phyloP scores from a whole-genome alignment of 139 green algal genomes.

The Chloropicon primus region DNA sequence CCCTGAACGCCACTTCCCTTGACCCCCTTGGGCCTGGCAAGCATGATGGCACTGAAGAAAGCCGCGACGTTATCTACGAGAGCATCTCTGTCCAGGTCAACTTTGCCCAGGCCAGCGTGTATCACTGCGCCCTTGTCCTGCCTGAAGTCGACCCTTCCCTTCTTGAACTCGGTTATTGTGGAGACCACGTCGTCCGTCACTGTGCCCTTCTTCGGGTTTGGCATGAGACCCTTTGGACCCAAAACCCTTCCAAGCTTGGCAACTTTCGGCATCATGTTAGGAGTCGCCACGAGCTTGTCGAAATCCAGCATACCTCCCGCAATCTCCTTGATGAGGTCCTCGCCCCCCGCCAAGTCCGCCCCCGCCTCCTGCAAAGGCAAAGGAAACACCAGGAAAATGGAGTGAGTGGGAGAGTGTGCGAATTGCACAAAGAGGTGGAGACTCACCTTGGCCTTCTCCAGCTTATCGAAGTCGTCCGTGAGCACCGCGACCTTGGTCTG shows the following conservation, averaged over 20 bases:
- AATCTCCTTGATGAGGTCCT: not conserved
- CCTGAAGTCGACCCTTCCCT: not conserved
- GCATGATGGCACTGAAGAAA: not conserved
- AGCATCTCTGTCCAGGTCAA: not conserved
- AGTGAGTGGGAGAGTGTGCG: too few relatives aligned
- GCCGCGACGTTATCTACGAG: not conserved
- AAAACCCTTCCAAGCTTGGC: not conserved
- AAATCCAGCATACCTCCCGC: too few relatives aligned
- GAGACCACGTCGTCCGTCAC: not conserved
- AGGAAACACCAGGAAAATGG: too few relatives aligned
- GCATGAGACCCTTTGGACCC: not conserved
- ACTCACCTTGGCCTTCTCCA: constrained; percentile 10
- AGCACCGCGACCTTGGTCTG: constrained; percentile 3
- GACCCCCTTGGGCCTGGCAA: not conserved
- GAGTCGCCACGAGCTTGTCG: not conserved
- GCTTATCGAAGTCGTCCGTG: not conserved
- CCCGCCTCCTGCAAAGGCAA: too few relatives aligned
- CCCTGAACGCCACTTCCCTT: not conserved
- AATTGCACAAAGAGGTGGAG: too few relatives aligned
- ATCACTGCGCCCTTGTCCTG: not conserved
- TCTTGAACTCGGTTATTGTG: not conserved
- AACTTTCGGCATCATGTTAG: not conserved
- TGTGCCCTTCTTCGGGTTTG: not conserved
- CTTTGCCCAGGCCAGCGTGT: not conserved
- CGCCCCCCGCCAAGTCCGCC: not conserved